A percentile compares a stretch with the other conserved stretches of the same genome.
These are phyloP conservation scores for Candida bentonensis DNA, from an alignment of 805 yeast genomes.

Conservation along the genomic window DNA sequence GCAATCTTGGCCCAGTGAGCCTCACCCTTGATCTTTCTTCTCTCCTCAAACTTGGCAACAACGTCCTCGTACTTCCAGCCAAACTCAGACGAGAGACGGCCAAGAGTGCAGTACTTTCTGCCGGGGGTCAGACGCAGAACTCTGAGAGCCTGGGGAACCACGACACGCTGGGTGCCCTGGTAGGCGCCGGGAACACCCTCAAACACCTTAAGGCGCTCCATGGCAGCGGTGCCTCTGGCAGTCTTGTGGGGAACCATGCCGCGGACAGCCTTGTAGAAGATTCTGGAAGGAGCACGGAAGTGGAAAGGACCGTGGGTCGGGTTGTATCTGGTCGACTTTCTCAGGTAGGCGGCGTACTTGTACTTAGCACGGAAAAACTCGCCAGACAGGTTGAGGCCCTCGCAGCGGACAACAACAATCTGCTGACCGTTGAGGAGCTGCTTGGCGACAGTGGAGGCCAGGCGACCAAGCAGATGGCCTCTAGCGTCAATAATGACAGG, in stretches of 20 bases:
- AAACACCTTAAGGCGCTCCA: slow-evolving; percentile 97
- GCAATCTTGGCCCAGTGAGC: slow-evolving; percentile 98
- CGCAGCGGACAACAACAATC: slow-evolving; percentile 94
- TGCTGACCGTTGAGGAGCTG: slow-evolving; percentile 97
- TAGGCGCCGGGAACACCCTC: slow-evolving; percentile 99
- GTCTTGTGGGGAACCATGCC: slow-evolving; percentile 99
- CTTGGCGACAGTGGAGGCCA: slow-evolving; percentile 97
- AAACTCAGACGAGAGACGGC: slow-evolving; percentile 89
- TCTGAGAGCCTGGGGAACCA: slow-evolving; percentile 98
- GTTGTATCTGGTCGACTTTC: slow-evolving; percentile 99
- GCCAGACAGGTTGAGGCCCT: slow-evolving; percentile 95
- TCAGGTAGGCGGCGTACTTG: slow-evolving; percentile 99
- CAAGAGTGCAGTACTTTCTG: slow-evolving; percentile 98
- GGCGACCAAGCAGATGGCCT: slow-evolving; percentile 99
- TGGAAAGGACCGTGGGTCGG: slow-evolving; percentile 99
- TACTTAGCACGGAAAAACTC: slow-evolving; percentile 99
- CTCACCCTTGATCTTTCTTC: slow-evolving; percentile 97
- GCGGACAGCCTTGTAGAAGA: slow-evolving; percentile 98
- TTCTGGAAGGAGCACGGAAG: slow-evolving; percentile 99
- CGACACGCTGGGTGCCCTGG: slow-evolving; percentile 99
- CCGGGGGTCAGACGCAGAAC: slow-evolving; percentile 98
- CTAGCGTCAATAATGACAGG: slow-evolving; percentile 93
- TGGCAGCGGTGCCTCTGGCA: slow-evolving; percentile 99
- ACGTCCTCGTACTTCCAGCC: slow-evolving; percentile 99
- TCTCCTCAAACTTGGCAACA: slow-evolving; percentile 95